These are phyloP conservation scores for Arthrobotrys musiformis DNA, from an alignment of 2,329 filamentous ascomycete species.

Conservation along the genomic window DNA sequence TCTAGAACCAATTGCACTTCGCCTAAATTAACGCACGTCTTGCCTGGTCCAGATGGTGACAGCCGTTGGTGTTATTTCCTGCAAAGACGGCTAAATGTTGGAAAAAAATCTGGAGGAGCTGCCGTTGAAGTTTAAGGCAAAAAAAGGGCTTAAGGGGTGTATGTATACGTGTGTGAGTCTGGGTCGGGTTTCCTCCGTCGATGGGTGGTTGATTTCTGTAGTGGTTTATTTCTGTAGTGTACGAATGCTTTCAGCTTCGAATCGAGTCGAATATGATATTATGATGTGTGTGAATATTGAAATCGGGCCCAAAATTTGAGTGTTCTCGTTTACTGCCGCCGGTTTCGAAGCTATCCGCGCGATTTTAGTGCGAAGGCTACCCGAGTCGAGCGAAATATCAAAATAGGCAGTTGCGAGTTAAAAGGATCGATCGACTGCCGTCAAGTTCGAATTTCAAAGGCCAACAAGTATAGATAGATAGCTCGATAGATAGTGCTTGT, in stretches of 20 bases:
- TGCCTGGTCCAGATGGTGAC: conserved; percentile 38
- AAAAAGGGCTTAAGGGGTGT: neutral
- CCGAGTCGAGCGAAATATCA: conserved; percentile 28
- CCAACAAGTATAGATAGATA: too few species aligned
- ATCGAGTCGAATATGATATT: too few species aligned
- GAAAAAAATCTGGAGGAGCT: neutral
- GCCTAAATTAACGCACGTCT: conserved; percentile 49
- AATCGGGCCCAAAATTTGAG: neutral
- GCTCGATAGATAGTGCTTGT: too few species aligned
- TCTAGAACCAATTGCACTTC: conserved; percentile 51
- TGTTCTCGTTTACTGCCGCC: conserved; percentile 3
- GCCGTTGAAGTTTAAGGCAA: neutral
- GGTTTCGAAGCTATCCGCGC: conserved; percentile 18
- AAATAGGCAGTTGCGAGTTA: conserved; percentile 22
- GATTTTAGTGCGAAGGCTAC: conserved; percentile 19
- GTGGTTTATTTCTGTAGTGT: neutral
- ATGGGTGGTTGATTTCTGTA: neutral
- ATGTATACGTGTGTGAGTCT: too few species aligned
- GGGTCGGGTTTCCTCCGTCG: too few species aligned
- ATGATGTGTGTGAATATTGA: neutral
- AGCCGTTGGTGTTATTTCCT: conserved; percentile 25
- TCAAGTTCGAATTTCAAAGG: too few species aligned
- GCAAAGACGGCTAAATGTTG: conserved; percentile 37
- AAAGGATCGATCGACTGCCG: neutral
- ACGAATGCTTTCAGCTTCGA: too few species aligned